Conservation (phyloP, 2,329 filamentous ascomycete genomes). For the Nannizziopsis barbatae region DNA sequence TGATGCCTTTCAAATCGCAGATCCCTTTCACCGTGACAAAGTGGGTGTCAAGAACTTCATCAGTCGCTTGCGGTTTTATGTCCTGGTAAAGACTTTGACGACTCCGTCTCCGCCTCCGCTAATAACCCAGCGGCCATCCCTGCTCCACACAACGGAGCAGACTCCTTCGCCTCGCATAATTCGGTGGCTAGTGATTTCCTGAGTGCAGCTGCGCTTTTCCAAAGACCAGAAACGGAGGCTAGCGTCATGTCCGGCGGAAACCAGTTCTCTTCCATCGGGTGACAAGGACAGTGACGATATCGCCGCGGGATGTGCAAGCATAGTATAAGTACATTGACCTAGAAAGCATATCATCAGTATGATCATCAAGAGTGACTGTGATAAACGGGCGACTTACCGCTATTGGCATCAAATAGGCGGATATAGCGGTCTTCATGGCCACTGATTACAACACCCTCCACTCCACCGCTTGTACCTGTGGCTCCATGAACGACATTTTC, state of each 20-base stretch:
- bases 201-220: constrained; percentile 87
- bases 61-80: not conserved
- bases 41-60: not conserved
- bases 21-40: not conserved
- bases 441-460: constrained; percentile 89
- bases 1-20: not conserved
- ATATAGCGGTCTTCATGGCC: constrained; percentile 96
- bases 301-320: constrained; percentile 89
- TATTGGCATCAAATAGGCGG: constrained; percentile 96
- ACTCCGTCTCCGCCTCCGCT: constrained; percentile 90
- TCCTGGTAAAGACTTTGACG: constrained; percentile 68
- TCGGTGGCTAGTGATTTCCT: constrained; percentile 86
- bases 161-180: constrained; percentile 95
- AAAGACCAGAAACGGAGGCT: constrained; percentile 94
- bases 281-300: constrained; percentile 87
- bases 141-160: constrained; percentile 88
- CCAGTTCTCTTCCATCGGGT: constrained; percentile 84
- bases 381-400: constrained; percentile 54
- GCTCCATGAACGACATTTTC: constrained; percentile 66
- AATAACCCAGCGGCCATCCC: constrained; percentile 87
- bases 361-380: constrained; percentile 9
- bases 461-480: constrained; percentile 67
- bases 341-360: constrained; percentile 1
- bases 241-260: constrained; percentile 91
- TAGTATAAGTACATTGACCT: constrained; percentile 99